Percentiles rank a stretch among this genome's conserved stretches.
Evolutionary conservation across 2,329 filamentous ascomycete species (phyloP).

Genomic region (Colletotrichum liriopes): DNA sequence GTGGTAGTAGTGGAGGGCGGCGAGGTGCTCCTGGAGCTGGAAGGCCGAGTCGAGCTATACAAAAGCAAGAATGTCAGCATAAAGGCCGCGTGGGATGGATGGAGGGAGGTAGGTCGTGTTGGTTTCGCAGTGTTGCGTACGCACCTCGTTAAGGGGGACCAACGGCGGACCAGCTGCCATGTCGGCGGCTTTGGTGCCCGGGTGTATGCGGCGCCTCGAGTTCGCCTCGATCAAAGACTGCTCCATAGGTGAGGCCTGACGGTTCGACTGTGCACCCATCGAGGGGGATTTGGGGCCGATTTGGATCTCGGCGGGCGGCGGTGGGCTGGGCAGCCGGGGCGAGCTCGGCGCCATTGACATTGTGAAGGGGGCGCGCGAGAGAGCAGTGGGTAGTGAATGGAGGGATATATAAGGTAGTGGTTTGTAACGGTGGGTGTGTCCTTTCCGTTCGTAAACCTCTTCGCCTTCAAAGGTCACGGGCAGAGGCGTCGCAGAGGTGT

Average conservation of each 20-base stretch:
- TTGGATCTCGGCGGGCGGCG: constrained; percentile 95
- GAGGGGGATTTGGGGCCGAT: constrained; percentile 84
- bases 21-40: constrained; percentile 96
- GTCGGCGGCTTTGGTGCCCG: constrained; percentile 91
- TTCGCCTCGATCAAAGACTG: constrained; percentile 78
- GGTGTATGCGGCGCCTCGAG: constrained; percentile 87
- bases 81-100: constrained; percentile 9
- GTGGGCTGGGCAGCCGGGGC: constrained; percentile 93
- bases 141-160: constrained; percentile 86
- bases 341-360: constrained; percentile 81
- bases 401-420: not conserved
- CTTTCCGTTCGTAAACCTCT: not conserved
- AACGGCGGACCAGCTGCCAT: constrained; percentile 95
- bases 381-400: not conserved
- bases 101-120: not conserved
- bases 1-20: constrained; percentile 88
- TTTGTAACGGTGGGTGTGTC: not conserved
- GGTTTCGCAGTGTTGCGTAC: constrained; percentile 46
- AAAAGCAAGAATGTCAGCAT: constrained; percentile 22
- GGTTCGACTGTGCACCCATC: constrained; percentile 68
- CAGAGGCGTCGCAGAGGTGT: constrained; percentile 6
- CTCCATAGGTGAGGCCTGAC: constrained; percentile 74
- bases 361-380: constrained; percentile 39
- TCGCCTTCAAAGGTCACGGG: constrained; percentile 14
- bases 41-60: constrained; percentile 94